Evolutionary conservation across 2,329 filamentous ascomycete species (phyloP).

Genomic region (Sarocladium strictum): DNA sequence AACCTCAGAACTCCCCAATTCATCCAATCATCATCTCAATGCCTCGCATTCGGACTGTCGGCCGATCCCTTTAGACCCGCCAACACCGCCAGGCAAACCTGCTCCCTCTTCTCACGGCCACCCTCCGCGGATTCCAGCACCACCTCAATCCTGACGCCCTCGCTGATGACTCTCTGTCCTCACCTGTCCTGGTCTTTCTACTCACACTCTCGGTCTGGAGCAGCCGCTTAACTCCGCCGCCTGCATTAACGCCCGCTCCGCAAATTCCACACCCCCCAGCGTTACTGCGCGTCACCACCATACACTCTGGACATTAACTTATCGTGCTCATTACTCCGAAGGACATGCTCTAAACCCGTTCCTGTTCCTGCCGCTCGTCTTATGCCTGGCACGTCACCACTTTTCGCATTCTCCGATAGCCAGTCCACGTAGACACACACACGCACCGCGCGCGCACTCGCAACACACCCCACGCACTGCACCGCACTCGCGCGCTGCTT

Average conservation of each 20-base stretch:
- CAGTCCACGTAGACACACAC: neutral
- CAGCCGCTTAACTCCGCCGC: neutral
- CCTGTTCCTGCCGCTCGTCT: neutral
- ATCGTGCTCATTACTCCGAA: neutral
- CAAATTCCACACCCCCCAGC: neutral
- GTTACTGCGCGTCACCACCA: neutral
- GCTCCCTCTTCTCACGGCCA: neutral
- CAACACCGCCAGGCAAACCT: neutral
- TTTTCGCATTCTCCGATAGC: neutral
- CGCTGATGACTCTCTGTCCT: neutral
- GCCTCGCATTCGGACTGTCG: conserved; percentile 1
- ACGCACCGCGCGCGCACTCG: neutral
- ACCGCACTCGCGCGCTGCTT: neutral
- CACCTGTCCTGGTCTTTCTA: neutral
- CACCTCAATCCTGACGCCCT: conserved; percentile 1
- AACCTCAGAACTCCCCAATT: no score
- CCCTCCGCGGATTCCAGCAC: conserved; percentile 4
- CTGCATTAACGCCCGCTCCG: neutral
- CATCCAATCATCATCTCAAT: neutral
- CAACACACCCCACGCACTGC: neutral
- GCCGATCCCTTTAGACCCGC: neutral
- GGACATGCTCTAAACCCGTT: conserved; percentile 2
- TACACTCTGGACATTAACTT: neutral
- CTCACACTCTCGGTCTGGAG: neutral
- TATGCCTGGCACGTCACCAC: conserved; percentile 1